Conservation (phyloP, 1,284 basidiomycete species). For the Fomitiporia mediterranea region DNA sequence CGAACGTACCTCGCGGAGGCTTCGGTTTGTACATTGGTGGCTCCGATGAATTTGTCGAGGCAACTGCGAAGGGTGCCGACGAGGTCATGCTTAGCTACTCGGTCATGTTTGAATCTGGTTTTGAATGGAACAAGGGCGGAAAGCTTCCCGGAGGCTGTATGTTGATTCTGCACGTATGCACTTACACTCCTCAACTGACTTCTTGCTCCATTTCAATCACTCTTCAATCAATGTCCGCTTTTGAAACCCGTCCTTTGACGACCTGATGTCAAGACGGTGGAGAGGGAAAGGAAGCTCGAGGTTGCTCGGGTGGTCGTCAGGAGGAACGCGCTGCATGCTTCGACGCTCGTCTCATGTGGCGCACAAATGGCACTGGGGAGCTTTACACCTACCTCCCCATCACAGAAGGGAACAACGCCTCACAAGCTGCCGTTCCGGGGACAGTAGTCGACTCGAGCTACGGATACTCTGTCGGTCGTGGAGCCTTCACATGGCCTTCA, state of each 20-base stretch:
- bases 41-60: constrained; percentile 13
- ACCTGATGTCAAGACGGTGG: constrained; percentile 41
- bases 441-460: constrained; percentile 26
- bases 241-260: neutral
- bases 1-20: constrained; percentile 17
- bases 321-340: constrained; percentile 25
- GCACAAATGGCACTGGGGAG: constrained; percentile 45
- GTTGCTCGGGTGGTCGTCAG: constrained; percentile 52
- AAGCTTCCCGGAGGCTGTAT: constrained; percentile 53
- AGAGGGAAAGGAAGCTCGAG: constrained; percentile 37
- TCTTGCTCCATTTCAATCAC: too few species aligned
- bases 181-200: too few species aligned
- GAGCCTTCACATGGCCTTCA: constrained; percentile 24
- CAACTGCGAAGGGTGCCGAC: constrained; percentile 11
- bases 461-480: constrained; percentile 28
- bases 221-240: neutral
- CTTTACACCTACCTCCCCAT: constrained; percentile 55
- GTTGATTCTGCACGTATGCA: too few species aligned
- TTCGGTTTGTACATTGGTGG: constrained; percentile 22
- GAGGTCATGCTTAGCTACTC: constrained; percentile 18
- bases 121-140: constrained; percentile 36
- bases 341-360: constrained; percentile 24
- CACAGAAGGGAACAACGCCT: constrained; percentile 6
- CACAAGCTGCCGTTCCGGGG: constrained; percentile 22
- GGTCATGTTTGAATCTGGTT: constrained; percentile 19